phyloP scores from a whole-genome alignment of 2,329 filamentous ascomycete species.

The Paramyrothecium roridum region DNA sequence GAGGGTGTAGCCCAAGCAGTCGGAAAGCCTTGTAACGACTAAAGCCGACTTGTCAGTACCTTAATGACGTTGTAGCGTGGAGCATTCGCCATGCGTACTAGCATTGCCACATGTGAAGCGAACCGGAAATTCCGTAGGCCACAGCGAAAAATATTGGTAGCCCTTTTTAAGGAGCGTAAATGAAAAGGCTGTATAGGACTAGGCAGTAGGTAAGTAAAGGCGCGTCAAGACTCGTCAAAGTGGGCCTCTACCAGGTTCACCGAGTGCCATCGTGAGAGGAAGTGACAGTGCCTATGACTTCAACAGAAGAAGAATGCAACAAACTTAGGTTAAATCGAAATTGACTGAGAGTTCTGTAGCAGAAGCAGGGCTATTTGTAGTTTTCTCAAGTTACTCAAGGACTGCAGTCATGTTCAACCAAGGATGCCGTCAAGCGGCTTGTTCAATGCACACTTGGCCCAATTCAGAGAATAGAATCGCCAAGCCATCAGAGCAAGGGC shows the following conservation, averaged over 20 bases:
- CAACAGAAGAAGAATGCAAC: too few relatives aligned
- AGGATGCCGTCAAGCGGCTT: background rate
- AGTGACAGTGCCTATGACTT: too few relatives aligned
- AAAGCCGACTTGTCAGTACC: background rate
- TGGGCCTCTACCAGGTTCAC: background rate
- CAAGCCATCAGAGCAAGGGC: background rate
- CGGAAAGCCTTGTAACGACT: constrained; percentile 51
- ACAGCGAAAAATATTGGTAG: constrained; percentile 52
- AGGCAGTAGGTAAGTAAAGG: background rate
- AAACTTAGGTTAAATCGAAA: too few relatives aligned
- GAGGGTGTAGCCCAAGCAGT: constrained; percentile 45
- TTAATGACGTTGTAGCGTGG: background rate
- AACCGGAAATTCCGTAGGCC: constrained; percentile 41
- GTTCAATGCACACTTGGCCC: background rate
- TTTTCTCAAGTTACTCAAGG: background rate
- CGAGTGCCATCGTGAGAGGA: background rate
- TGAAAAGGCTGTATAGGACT: constrained; percentile 13
- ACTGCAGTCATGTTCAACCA: background rate
- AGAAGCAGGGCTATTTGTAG: background rate
- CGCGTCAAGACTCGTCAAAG: background rate
- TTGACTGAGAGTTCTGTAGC: too few relatives aligned
- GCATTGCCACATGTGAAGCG: constrained; percentile 52
- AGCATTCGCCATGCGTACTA: constrained; percentile 19
- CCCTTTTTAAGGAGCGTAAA: constrained; percentile 52
- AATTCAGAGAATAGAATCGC: background rate